Evolutionary conservation across 208 protist species (phyloP).

Genomic region (Hexamita inflata): DNA sequence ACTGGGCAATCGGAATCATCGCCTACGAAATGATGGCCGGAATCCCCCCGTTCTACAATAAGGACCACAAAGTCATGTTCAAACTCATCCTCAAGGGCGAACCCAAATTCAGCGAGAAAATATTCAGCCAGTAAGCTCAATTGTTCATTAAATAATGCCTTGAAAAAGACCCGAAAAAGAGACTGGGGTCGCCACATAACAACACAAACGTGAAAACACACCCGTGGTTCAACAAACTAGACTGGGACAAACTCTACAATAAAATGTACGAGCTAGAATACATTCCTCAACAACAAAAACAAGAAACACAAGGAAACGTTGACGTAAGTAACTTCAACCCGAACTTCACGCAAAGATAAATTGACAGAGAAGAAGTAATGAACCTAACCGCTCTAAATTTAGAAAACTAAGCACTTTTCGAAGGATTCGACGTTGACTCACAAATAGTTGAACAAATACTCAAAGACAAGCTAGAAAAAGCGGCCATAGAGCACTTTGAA

Average conservation of each 20-base stretch:
- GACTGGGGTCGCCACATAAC: too few relatives aligned
- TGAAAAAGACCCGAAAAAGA: conserved; percentile 17
- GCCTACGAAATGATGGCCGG: conserved; percentile 45
- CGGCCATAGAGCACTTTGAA: too few relatives aligned
- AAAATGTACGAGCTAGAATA: conserved; percentile 12
- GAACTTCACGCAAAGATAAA: too few relatives aligned
- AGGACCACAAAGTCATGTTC: conserved; percentile 25
- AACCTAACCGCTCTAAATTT: too few relatives aligned
- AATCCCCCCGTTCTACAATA: conserved; percentile 42
- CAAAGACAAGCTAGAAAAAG: too few relatives aligned
- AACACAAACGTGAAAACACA: conserved; percentile 26
- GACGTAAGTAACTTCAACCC: too few relatives aligned
- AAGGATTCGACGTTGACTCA: too few relatives aligned
- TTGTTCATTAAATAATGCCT: background rate
- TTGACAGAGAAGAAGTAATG: too few relatives aligned
- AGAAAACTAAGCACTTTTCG: too few relatives aligned
- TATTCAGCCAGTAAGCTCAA: background rate
- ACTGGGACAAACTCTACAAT: conserved; percentile 28
- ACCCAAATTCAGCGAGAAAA: background rate
- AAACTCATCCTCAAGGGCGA: background rate
- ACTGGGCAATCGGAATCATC: conserved; percentile 49
- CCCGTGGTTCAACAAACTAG: conserved; percentile 25
- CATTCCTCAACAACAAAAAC: too few relatives aligned
- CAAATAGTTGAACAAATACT: too few relatives aligned
- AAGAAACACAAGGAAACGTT: too few relatives aligned